phyloP scores from a whole-genome alignment of 345 rosid genomes.

The Brassica nigra region DNA sequence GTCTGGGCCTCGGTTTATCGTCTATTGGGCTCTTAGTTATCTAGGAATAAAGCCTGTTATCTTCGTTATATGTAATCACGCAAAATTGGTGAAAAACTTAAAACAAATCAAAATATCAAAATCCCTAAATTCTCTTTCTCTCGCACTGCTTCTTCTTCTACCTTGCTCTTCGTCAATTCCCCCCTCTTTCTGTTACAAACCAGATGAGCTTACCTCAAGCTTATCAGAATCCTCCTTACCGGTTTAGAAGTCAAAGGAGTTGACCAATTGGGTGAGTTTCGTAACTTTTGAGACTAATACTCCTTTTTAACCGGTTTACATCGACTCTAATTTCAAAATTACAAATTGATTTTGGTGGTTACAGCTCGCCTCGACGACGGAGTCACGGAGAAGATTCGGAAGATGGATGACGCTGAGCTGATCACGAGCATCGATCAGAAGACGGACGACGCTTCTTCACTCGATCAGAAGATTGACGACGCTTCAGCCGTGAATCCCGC shows the following conservation, averaged over 20 bases:
- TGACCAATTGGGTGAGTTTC: neutral
- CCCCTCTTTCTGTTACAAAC: neutral
- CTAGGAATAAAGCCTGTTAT: neutral
- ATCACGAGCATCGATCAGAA: slow-evolving; percentile 16
- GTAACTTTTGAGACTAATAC: neutral
- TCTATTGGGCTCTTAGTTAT: too few relatives aligned
- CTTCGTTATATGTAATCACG: neutral
- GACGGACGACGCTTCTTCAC: slow-evolving; percentile 23
- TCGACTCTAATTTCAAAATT: neutral
- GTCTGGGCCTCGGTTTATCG: too few relatives aligned
- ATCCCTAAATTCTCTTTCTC: neutral
- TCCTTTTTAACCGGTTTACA: neutral
- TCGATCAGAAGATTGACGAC: neutral
- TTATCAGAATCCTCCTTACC: neutral
- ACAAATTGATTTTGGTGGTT: neutral
- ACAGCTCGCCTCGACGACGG: neutral
- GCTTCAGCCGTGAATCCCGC: neutral
- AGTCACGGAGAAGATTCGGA: neutral
- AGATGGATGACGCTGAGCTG: slow-evolving; percentile 28
- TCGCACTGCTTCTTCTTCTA: neutral
- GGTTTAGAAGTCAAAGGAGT: neutral
- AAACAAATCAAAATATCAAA: neutral
- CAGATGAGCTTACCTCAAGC: neutral
- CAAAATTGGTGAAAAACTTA: neutral
- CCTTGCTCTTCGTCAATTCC: neutral